Conservation (phyloP, 208 protist genomes). For the Crithidia sp. region DNA sequence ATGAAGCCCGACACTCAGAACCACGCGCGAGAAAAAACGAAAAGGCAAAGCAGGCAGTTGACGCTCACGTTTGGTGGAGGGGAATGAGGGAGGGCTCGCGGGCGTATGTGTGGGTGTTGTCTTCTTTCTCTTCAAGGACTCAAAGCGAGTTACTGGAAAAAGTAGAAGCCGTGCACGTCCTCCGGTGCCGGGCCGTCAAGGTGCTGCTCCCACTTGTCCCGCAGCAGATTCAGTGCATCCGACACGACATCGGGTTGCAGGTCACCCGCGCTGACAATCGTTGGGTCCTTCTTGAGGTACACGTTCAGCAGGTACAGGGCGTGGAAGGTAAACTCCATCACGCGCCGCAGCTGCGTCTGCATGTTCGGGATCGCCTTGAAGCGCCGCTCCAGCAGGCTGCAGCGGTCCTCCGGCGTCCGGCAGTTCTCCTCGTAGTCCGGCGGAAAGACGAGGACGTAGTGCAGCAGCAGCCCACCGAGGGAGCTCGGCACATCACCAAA, state of each 20-base stretch:
- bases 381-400: slow-evolving; percentile 61
- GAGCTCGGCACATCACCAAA: slow-evolving; percentile 75
- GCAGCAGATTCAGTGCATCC: slow-evolving; percentile 61
- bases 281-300: slow-evolving; percentile 56
- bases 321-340: slow-evolving; percentile 85
- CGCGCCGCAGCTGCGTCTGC: slow-evolving; percentile 53
- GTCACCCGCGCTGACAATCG: slow-evolving; percentile 21
- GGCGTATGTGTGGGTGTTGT: neutral
- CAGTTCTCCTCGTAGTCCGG: slow-evolving; percentile 77
- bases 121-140: neutral
- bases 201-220: slow-evolving; percentile 75
- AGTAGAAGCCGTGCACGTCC: slow-evolving; percentile 67
- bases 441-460: slow-evolving; percentile 89
- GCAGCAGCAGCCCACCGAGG: slow-evolving; percentile 83
- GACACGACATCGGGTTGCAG: slow-evolving; percentile 45
- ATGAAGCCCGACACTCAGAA: too few species aligned
- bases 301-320: slow-evolving; percentile 80
- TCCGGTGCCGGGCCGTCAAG: slow-evolving; percentile 59
- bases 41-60: too few species aligned
- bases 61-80: too few species aligned
- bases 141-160: slow-evolving; percentile 9
- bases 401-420: slow-evolving; percentile 62
- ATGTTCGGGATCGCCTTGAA: slow-evolving; percentile 79
- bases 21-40: too few species aligned
- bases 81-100: neutral